Conservation (phyloP, 257 asterid species). For the Scutellaria barbata region DNA sequence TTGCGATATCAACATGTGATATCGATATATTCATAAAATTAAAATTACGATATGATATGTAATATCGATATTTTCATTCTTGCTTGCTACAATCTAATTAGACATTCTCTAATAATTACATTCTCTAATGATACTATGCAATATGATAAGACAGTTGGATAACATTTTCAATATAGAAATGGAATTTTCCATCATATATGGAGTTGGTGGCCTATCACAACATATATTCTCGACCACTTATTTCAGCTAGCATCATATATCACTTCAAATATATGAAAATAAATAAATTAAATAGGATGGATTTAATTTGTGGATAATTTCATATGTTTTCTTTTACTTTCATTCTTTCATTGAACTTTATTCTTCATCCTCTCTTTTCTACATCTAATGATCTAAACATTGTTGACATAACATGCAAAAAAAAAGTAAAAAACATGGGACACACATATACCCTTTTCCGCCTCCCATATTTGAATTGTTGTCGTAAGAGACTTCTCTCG, state of each 20-base stretch:
- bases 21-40: too few relatives aligned
- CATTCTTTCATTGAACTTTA: slow-evolving; percentile 28
- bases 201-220: not conserved
- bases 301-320: slow-evolving; percentile 9
- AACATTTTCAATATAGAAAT: not conserved
- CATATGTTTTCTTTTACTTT: slow-evolving; percentile 41
- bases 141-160: not conserved
- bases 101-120: too few relatives aligned
- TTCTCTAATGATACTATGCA: not conserved
- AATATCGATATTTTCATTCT: too few relatives aligned
- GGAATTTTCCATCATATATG: not conserved
- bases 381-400: slow-evolving; percentile 31
- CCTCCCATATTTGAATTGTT: slow-evolving; percentile 33
- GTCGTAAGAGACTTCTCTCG: not conserved
- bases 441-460: slow-evolving; percentile 20
- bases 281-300: not conserved
- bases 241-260: slow-evolving; percentile 31
- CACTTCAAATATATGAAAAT: not conserved
- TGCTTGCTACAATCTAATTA: too few relatives aligned
- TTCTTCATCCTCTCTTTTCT: not conserved
- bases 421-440: slow-evolving; percentile 21
- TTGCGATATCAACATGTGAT: too few relatives aligned
- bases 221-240: slow-evolving; percentile 26
- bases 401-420: slow-evolving; percentile 18
- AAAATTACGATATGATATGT: too few relatives aligned